Base-by-base conservation (phyloP, 345 rosid species). In the Boechera divaricarpa region DNA sequence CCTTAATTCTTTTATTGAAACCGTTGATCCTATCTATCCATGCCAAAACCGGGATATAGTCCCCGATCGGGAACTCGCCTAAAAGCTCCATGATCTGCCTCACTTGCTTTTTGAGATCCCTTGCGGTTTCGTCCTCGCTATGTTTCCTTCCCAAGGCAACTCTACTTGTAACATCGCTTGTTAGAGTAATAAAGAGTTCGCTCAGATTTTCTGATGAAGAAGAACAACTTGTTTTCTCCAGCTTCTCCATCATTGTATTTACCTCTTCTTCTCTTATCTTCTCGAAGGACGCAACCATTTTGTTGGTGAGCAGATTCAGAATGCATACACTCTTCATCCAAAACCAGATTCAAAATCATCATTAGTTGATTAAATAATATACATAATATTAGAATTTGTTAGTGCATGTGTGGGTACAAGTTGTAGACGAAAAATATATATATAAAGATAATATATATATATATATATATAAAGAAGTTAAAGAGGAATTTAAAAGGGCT, bases 81-180 rank as follows among this genome's bases (percentile, higher is more conserved):
- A 87, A 29, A 6, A 87, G 42, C 38, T 59, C 65, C 51, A n/a
- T 26, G 18, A 85, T 57, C 54, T 83, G 80, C 4, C 36, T 32
- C 64, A 86, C 10, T 10, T 83, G 32, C 53, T 39, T 53, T 77
- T 69, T 76, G 53, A 88, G 79, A 72, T 61, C 53, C 24, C 53
- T 48, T n/a, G 53, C 64, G 3, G 64, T 59, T 44, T 42, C 80
- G 9, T 73, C 86, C 5, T 57, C 83, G 2, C 81, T 61, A 55
- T 88, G 79, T 80, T 86, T 89, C 72, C 83, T 84, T 58, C 92
- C 92, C 0, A 86, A 70, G 31, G 87, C 82, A 38, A 63, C 77
- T 79, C 91, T 78, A 55, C 89, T 83, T 5, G 79, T 54, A 16
- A 89, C 79, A 68, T 85, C 84, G 52, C 80, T 84, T 2, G 89